Conservation (phyloP, 148 eudicot genomes). For the Rhododendron ovatum region DNA sequence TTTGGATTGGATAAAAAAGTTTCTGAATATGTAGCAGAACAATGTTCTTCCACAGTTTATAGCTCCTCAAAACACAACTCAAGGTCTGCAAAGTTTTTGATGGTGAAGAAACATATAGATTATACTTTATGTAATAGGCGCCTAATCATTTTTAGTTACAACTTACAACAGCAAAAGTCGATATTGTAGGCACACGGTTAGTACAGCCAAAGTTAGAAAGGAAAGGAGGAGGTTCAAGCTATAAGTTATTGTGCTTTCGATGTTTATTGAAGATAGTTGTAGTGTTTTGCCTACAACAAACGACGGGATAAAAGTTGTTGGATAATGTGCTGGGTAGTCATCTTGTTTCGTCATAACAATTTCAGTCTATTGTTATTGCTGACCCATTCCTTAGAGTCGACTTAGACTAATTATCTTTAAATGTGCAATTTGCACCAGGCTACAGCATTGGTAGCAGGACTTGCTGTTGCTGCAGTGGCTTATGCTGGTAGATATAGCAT, state of each 20-base stretch:
- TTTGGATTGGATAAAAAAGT: neutral
- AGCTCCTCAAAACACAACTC: neutral
- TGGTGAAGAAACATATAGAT: neutral
- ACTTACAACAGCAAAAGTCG: neutral
- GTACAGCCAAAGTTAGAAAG: neutral
- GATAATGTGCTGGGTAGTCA: neutral
- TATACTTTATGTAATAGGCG: neutral
- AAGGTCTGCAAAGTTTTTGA: neutral
- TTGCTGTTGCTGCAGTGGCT: conserved; percentile 63
- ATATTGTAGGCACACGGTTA: neutral
- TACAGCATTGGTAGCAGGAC: conserved; percentile 55
- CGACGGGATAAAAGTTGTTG: neutral
- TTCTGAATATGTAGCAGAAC: neutral
- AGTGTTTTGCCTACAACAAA: neutral
- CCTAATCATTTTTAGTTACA: neutral
- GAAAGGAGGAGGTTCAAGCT: neutral
- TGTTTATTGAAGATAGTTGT: neutral
- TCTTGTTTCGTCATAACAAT: neutral
- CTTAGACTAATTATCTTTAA: too few relatives aligned
- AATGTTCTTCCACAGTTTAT: neutral
- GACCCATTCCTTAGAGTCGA: neutral
- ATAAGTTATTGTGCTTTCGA: neutral
- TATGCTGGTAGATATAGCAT: conserved; percentile 65
- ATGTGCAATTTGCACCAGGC: conserved; percentile 24
- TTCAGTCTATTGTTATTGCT: neutral